Conservation (phyloP, 306 rosid genomes). For the Cucurbita ficifolia region DNA sequence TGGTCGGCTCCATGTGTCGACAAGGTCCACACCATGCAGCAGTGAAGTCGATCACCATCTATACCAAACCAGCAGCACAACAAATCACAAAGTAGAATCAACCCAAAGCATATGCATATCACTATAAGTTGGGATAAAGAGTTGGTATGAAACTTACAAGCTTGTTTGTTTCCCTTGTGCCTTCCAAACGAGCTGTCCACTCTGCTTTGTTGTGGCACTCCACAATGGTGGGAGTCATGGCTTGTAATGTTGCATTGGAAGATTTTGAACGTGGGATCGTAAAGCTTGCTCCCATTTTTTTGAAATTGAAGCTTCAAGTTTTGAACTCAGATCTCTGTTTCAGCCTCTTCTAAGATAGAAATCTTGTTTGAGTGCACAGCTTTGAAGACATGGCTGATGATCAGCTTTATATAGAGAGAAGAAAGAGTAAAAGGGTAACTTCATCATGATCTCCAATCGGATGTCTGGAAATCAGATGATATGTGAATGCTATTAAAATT, state of each 20-base stretch:
- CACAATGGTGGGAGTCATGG: conserved; percentile 18
- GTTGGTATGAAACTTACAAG: conserved; percentile 27
- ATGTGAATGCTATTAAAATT: too few relatives aligned
- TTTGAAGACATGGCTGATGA: background rate
- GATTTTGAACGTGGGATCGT: conserved; percentile 11
- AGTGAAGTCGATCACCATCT: conserved; percentile 74
- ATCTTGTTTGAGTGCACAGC: background rate
- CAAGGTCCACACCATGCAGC: conserved; percentile 86
- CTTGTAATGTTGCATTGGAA: conserved; percentile 4
- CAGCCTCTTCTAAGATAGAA: too few relatives aligned
- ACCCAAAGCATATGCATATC: background rate
- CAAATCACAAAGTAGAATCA: background rate
- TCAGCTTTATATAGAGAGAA: background rate
- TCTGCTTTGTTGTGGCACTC: conserved; percentile 28
- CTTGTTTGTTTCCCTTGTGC: conserved; percentile 32
- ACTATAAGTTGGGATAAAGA: background rate
- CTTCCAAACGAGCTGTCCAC: conserved; percentile 47
- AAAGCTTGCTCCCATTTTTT: conserved; percentile 30
- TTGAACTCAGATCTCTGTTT: background rate
- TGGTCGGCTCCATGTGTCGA: conserved; percentile 42
- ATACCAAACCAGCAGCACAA: background rate
- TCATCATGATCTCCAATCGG: background rate
- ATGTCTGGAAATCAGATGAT: too few relatives aligned
- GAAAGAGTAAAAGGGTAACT: background rate
- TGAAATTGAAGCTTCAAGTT: background rate